These are phyloP conservation scores for Malbranchea zuffiana DNA, from an alignment of 2,329 filamentous ascomycete genomes.

Conservation along the genomic window DNA sequence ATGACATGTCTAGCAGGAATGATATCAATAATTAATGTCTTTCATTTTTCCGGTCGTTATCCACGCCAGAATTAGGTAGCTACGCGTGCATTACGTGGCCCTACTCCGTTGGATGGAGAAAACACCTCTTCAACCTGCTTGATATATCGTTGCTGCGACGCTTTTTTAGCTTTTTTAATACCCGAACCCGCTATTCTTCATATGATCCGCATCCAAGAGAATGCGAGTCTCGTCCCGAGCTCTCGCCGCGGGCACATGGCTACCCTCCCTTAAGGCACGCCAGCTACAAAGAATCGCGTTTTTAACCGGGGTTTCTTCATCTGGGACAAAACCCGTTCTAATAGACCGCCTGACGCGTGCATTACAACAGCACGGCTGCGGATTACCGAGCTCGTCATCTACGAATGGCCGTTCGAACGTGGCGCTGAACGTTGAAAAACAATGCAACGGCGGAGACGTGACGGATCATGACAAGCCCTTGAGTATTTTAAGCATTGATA, in stretches of 20 bases:
- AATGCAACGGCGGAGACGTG: background rate
- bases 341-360: slow-evolving; percentile 37
- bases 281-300: slow-evolving; percentile 50
- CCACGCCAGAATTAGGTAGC: no score
- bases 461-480: slow-evolving; percentile 18
- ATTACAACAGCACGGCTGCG: slow-evolving; percentile 3
- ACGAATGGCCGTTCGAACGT: background rate
- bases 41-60: no score
- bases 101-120: no score
- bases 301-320: slow-evolving; percentile 48
- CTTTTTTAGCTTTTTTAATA: no score
- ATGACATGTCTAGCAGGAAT: no score
- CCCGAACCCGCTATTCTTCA: no score
- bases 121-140: no score
- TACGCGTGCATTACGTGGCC: no score
- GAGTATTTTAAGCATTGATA: slow-evolving; percentile 66
- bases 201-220: no score
- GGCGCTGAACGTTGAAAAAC: slow-evolving; percentile 24
- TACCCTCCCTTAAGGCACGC: slow-evolving; percentile 38
- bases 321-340: slow-evolving; percentile 51
- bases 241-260: slow-evolving; percentile 19
- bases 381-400: background rate
- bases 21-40: no score
- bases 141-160: no score
- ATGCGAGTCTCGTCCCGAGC: slow-evolving; percentile 5